Evolutionary conservation across 2,329 filamentous ascomycete genomes (phyloP).

Genomic region (Pseudogymnoascus sp.): DNA sequence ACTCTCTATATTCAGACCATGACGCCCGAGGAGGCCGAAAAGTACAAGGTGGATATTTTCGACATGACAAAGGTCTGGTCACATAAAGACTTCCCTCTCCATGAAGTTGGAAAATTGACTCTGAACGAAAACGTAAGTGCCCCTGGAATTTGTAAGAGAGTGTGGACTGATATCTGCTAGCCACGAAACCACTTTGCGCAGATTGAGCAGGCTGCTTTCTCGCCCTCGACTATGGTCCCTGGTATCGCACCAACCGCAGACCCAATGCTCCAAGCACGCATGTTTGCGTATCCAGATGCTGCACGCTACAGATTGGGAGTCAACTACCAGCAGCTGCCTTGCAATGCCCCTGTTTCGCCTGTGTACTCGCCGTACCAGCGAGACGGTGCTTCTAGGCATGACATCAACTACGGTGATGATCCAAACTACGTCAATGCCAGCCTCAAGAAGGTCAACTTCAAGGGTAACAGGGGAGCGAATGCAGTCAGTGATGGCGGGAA

Average conservation of each 20-base stretch:
- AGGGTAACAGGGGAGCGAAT: slow-evolving; percentile 10
- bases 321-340: slow-evolving; percentile 50
- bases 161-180: slow-evolving; percentile 17
- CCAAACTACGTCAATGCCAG: slow-evolving; percentile 35
- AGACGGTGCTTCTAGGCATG: slow-evolving; percentile 30
- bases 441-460: slow-evolving; percentile 21
- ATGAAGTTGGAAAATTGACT: slow-evolving; percentile 41
- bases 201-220: slow-evolving; percentile 63
- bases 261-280: slow-evolving; percentile 57
- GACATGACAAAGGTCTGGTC: slow-evolving; percentile 49
- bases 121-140: slow-evolving; percentile 39
- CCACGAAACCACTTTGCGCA: slow-evolving; percentile 52
- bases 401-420: slow-evolving; percentile 37
- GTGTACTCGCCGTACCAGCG: slow-evolving; percentile 34
- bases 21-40: slow-evolving; percentile 40
- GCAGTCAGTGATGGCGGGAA: slow-evolving; percentile 16
- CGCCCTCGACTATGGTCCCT: slow-evolving; percentile 55
- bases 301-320: slow-evolving; percentile 49
- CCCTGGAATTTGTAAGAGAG: slow-evolving; percentile 31
- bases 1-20: slow-evolving; percentile 47
- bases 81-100: slow-evolving; percentile 41
- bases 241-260: slow-evolving; percentile 62
- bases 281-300: slow-evolving; percentile 63
- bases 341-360: slow-evolving; percentile 36
- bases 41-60: slow-evolving; percentile 41